Base-by-base conservation (phyloP, 2,329 filamentous ascomycete species). In the Dothiorella sarmentorum region DNA sequence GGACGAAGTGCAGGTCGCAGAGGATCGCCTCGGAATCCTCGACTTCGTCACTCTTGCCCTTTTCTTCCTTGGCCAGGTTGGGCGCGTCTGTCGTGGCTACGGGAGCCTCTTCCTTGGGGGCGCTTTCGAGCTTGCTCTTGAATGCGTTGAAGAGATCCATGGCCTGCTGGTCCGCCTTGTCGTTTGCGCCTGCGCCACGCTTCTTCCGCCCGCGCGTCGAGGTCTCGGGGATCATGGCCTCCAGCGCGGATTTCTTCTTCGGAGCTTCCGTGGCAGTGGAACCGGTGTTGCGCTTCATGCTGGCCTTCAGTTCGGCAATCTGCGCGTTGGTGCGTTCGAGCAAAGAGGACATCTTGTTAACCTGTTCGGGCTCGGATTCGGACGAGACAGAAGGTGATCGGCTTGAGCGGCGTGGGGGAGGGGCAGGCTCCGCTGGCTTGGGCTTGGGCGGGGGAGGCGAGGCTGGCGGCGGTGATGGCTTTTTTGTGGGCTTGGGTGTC, bases 1-100 rank as follows among this genome's bases (percentile, higher is more conserved):
- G 89, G 63, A 99, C 95, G 73, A 97, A 99, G 71, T 99, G 94
- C 33, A 99, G 76, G 71, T 97, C 94, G 69, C 94, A 99, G 3
- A 95, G 80, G 51, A 82, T 82, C 2, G 85, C 86, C 70, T 88
- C 85, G 2, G 87, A 86, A 17, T 81, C 80, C 61, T 53, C 58
- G 62, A 31, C 69, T 66, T 61, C 59, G 59, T 66, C 65, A 17
- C 65, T 59, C 9, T 65, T 35, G 66, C 66, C 4, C 33, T 43
- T 33, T 9, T 49, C 42, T 9, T 42, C 33, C 33, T 26, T 13
- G 1, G n/a, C n/a, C 1, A 2, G 7, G 18, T 42, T 37, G 6
- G 10, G 6, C 11, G 18, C 11, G 17, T 22, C 38, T 10, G 37
- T 7, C 24, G 26, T 33, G 4, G 26, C 7, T 4, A 24, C 33